Conservation (phyloP, 257 asterid genomes). For the Capsicum rhomboideum region DNA sequence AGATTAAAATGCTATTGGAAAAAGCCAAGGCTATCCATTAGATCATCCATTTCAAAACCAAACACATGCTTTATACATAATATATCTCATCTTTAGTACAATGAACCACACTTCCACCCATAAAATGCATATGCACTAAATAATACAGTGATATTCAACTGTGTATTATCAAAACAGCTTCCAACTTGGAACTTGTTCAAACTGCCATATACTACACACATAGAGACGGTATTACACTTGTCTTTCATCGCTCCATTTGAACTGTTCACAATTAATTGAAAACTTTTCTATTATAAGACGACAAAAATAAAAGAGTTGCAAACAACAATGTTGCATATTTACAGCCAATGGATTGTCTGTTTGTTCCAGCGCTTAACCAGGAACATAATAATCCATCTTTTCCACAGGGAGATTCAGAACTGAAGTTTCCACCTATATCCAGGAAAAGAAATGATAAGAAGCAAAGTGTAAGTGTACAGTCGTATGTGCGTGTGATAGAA, state of each 20-base stretch:
- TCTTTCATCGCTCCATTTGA: not conserved
- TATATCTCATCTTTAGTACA: not conserved
- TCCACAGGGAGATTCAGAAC: slow-evolving; percentile 80
- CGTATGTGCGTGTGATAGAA: not conserved
- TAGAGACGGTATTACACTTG: not conserved
- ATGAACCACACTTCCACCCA: not conserved
- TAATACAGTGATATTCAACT: not conserved
- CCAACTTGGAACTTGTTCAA: not conserved
- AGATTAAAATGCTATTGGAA: too few species aligned
- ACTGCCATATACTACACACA: not conserved
- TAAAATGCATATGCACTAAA: not conserved
- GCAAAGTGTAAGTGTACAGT: not conserved
- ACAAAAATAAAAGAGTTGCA: not conserved
- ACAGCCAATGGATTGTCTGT: not conserved
- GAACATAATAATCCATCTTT: slow-evolving; percentile 84
- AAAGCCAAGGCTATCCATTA: not conserved
- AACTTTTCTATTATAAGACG: not conserved
- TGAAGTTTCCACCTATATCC: slow-evolving; percentile 63
- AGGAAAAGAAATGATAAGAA: not conserved
- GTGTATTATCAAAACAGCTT: not conserved
- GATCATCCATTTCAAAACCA: not conserved
- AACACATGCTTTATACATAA: not conserved
- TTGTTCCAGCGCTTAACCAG: slow-evolving; percentile 38
- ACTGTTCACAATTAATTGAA: not conserved
- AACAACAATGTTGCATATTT: not conserved